These are phyloP conservation scores for Cicer pinnatifidum DNA, from an alignment of 306 rosid species.

Conservation along the genomic window DNA sequence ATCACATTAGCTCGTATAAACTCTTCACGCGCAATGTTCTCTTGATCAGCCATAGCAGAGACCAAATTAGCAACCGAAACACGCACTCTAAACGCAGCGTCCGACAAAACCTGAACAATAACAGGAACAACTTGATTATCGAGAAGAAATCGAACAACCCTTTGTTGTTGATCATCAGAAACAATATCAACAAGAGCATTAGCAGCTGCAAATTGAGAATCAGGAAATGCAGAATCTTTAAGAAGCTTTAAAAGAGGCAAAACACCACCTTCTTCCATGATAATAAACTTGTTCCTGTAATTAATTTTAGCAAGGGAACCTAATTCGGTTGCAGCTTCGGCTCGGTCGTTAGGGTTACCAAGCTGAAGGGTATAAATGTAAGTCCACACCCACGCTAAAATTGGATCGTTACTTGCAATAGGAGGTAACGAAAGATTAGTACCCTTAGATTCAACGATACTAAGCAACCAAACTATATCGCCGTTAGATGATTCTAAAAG, in stretches of 20 bases:
- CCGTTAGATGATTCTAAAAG: slow-evolving; percentile 74
- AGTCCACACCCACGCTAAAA: slow-evolving; percentile 86
- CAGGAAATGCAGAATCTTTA: slow-evolving; percentile 63
- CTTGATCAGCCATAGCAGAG: slow-evolving; percentile 66
- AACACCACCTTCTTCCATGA: slow-evolving; percentile 78
- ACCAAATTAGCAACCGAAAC: slow-evolving; percentile 65
- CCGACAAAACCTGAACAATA: slow-evolving; percentile 68
- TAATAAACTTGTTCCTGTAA: slow-evolving; percentile 70
- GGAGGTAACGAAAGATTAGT: slow-evolving; percentile 66
- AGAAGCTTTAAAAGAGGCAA: slow-evolving; percentile 73
- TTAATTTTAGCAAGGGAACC: slow-evolving; percentile 60
- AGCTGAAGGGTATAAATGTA: slow-evolving; percentile 64
- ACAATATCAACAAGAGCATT: slow-evolving; percentile 61
- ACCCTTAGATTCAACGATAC: slow-evolving; percentile 66
- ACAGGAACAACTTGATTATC: slow-evolving; percentile 56
- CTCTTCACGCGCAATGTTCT: slow-evolving; percentile 62
- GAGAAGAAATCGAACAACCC: slow-evolving; percentile 54
- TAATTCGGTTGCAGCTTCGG: slow-evolving; percentile 65
- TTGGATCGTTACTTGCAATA: slow-evolving; percentile 80
- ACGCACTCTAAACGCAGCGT: slow-evolving; percentile 69
- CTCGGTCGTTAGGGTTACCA: slow-evolving; percentile 72
- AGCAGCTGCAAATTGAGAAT: slow-evolving; percentile 76
- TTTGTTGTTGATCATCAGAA: slow-evolving; percentile 44
- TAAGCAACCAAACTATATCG: slow-evolving; percentile 77
- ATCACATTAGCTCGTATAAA: slow-evolving; percentile 78